Evolutionary conservation across 257 asterid genomes (phyloP).

Genomic region (Lithospermum erythrorhizon): DNA sequence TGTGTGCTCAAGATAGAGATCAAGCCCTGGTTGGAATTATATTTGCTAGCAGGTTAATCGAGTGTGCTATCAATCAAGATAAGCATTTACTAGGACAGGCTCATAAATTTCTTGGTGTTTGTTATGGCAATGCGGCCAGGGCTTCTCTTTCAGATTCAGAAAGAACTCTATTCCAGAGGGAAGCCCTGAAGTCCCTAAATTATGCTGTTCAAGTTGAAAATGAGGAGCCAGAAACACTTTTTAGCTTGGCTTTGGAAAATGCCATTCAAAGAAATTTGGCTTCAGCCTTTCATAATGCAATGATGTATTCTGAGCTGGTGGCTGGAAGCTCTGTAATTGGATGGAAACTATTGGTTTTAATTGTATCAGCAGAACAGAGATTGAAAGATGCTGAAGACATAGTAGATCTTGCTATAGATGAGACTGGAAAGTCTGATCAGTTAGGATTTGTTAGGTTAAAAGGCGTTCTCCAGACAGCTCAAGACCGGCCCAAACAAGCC

Average conservation of each 20-base stretch:
- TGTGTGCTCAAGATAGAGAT: slow-evolving; percentile 48
- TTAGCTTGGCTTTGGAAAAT: slow-evolving; percentile 51
- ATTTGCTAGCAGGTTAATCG: slow-evolving; percentile 39
- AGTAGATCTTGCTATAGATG: slow-evolving; percentile 68
- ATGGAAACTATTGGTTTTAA: slow-evolving; percentile 64
- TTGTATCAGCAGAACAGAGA: slow-evolving; percentile 74
- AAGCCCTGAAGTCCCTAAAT: slow-evolving; percentile 40
- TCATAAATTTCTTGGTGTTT: slow-evolving; percentile 62
- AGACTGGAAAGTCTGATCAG: slow-evolving; percentile 50
- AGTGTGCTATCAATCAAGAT: slow-evolving; percentile 21
- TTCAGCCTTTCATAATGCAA: slow-evolving; percentile 44
- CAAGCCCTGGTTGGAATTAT: slow-evolving; percentile 42
- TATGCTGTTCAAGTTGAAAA: slow-evolving; percentile 16
- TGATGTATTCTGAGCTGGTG: slow-evolving; percentile 39
- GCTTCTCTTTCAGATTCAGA: slow-evolving; percentile 47
- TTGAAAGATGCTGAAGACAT: slow-evolving; percentile 62
- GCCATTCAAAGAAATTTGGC: slow-evolving; percentile 61
- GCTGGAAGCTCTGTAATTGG: slow-evolving; percentile 50
- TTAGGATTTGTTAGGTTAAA: slow-evolving; percentile 64
- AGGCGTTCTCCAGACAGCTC: slow-evolving; percentile 59
- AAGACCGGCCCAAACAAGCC: slow-evolving; percentile 73
- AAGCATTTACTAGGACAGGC: slow-evolving; percentile 46
- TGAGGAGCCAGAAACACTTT: slow-evolving; percentile 48
- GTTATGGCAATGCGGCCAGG: slow-evolving; percentile 70
- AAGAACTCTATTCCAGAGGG: slow-evolving; percentile 39